Evolutionary conservation across 2,329 filamentous ascomycete genomes (phyloP), one percentile per base, ranked within the genome.

Genomic region (Penicillium sp.): DNA sequence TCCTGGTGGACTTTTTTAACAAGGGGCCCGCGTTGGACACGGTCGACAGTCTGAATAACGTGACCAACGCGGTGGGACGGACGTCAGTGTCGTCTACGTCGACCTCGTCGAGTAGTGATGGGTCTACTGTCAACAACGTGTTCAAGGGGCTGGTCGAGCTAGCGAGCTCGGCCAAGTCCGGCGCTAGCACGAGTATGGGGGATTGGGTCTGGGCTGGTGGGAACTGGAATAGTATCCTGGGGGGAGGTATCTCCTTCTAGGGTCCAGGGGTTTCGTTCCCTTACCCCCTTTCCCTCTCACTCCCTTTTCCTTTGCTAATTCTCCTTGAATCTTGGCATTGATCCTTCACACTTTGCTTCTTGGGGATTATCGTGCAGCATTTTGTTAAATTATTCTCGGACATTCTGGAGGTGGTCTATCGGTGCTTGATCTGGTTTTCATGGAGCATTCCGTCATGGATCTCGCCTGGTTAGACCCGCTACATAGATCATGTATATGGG

Each of bases 1-100:
- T 92, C 22, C 82, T 95, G 10, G 90, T 94, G 1, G 91, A 96
- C 76, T 94, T 92, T 75, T 93, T 88, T 75, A 88, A 91, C 73
- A 82, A 87, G 61, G 91, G 89, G 0, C 86, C 89, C 0, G 85
- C 89, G 35, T 85, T 95, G 57, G 80, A 82, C 6, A 87, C 88
- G 0, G 88, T 90, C 2, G 91, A 95, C 76, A 76, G 70, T 49
- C 75, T 92, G 70, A 94, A 94, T 73, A 78, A 79, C 4, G 79
- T 86, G n/a, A 75, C 73, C 6, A 69, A 73, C 30, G 70, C 80
- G 0, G 75, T 80, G 6, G 83, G 82, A 11, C 76, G 83, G 40
- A 76, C 67, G 14, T 62, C 65, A 54, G 63, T 74, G 8, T 63
- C 76, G 6, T 73, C 75, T 25, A 68, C 71, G 8, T 73, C 75